Evolutionary conservation across 2,329 filamentous ascomycete genomes (phyloP), one percentile per base, ranked within the genome.

Genomic region (Aureobasidium mangrovei): DNA sequence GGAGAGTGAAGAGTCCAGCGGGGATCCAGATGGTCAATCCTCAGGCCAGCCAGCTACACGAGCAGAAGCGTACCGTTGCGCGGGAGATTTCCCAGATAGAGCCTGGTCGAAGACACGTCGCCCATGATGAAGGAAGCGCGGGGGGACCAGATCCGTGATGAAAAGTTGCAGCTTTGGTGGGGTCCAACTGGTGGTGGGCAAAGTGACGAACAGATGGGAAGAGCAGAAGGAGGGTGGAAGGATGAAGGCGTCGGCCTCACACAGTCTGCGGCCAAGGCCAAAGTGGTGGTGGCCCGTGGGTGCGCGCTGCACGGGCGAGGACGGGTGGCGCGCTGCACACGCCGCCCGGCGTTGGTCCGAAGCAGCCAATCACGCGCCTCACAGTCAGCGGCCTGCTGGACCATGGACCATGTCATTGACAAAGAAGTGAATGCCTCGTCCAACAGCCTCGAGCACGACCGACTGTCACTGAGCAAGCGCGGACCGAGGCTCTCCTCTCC

Each of bases 11-110:
- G 38, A 47, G 43, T 54, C 52, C 52, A 54, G 52, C 28, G 12
- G 42, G 42, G 10, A 27, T 57, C 52, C 36, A 52, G 49, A 42
- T 57, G 54, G 52, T 58, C 57, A 58, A 43, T 51, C 28, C 47
- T 51, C 47, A 51, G 47, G 47, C 47, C 47, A 35, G 53, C 56
- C 56, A 57, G 56, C 52, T 45, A 44, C 51, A 60, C 61, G 62
- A 64, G 56, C 63, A 57, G 51, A 62, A 63, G 72, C 85, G 77
- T 83, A 95, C 91, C 90, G 79, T 88, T 89, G 74, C 90, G 88
- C 73, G 93, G 91, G 72, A 98, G 85, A 77, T 97, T 97, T 74
- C 91, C 91, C 76, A 97, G 78, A 77, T 97, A 98, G 64, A 97
- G 87, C 76, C 93, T 84, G 69, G 91, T 97, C 63, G 87, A 86